Evolutionary conservation across 192 early-diverging fungal species (phyloP), one percentile per base, ranked within the genome.

Genomic region (Gryganskiella cystojenkinii): DNA sequence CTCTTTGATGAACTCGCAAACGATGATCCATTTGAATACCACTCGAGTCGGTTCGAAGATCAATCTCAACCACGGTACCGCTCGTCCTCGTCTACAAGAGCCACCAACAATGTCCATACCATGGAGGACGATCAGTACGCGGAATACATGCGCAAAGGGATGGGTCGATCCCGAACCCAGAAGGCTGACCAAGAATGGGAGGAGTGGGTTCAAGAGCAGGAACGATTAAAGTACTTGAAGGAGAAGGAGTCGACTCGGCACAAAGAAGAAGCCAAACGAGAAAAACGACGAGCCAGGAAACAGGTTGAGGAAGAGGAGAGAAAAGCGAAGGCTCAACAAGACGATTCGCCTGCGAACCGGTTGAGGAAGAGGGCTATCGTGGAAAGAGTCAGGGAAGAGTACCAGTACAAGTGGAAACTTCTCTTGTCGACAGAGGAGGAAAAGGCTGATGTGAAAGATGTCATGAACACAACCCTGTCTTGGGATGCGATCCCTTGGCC

Each of bases 131-230:
- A 58, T 1, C 33, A 42, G 10, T 73, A 73, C 22, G 50, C 63
- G 11, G 34, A n/a, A 17, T 73, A 73, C 40, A 73, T 73, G 71
- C 61, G 71, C 2, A 55, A 40, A 14, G 71, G 71, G 4, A 73
- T 73, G 71, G 43, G 53, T 9, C 61, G 70, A 10, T 46, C 17
- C 19, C 20, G 25, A n/a, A 28, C 50, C 11, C 54, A 51, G 19
- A 64, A 60, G 19, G 47, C 44, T 13, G 35, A 43, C 0, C 35
- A 50, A 28, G 71, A 73, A 20, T 73, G 71, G 71, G 22, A 10
- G 13, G 61, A 60, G 10, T 73, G 71, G 71, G 63, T 65, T 30
- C 25, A 59, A 45, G 71, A 73, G 20, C 62, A 73, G 35, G 71
- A 73, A n/a, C 20, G 42, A 27, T 34, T 46, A 24, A 56, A 55